Conservation (phyloP, 257 asterid genomes). For the Asclepias syriaca region DNA sequence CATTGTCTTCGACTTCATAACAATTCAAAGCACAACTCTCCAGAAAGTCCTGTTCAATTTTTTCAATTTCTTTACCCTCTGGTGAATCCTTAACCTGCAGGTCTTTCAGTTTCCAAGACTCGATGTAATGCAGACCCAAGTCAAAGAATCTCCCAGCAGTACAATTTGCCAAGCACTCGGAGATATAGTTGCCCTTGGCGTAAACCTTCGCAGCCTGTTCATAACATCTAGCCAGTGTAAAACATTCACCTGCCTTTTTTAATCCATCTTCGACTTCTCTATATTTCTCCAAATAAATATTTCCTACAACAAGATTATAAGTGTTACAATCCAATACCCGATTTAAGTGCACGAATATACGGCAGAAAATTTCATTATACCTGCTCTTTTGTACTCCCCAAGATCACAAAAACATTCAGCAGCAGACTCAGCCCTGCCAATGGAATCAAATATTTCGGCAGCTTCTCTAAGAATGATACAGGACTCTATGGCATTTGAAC, state of each 20-base stretch:
- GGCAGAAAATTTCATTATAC: slow-evolving; percentile 15
- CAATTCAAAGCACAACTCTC: slow-evolving; percentile 38
- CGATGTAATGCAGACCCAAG: slow-evolving; percentile 40
- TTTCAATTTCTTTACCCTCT: slow-evolving; percentile 21
- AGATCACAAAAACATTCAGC: slow-evolving; percentile 59
- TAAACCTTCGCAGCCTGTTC: slow-evolving; percentile 42
- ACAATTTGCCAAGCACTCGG: slow-evolving; percentile 50
- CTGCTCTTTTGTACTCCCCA: slow-evolving; percentile 55
- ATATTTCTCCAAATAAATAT: slow-evolving; percentile 45
- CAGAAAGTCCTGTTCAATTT: slow-evolving; percentile 38
- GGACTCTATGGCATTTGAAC: slow-evolving; percentile 35
- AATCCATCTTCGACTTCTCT: slow-evolving; percentile 28
- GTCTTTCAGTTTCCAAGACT: slow-evolving; percentile 45
- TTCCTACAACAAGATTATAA: slow-evolving; percentile 29
- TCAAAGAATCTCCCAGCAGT: slow-evolving; percentile 35
- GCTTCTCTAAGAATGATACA: slow-evolving; percentile 49
- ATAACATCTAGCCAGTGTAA: slow-evolving; percentile 40
- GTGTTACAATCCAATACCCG: not conserved
- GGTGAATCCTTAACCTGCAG: slow-evolving; percentile 5
- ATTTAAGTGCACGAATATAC: not conserved
- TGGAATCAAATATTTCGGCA: slow-evolving; percentile 56
- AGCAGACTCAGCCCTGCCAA: slow-evolving; percentile 46
- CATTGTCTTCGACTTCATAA: slow-evolving; percentile 24
- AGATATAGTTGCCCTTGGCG: slow-evolving; percentile 35
- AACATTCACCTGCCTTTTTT: slow-evolving; percentile 60